Evolutionary conservation across 257 asterid species (phyloP), one percentile per base, ranked within the genome.

Genomic region (Lavandula angustifolia): DNA sequence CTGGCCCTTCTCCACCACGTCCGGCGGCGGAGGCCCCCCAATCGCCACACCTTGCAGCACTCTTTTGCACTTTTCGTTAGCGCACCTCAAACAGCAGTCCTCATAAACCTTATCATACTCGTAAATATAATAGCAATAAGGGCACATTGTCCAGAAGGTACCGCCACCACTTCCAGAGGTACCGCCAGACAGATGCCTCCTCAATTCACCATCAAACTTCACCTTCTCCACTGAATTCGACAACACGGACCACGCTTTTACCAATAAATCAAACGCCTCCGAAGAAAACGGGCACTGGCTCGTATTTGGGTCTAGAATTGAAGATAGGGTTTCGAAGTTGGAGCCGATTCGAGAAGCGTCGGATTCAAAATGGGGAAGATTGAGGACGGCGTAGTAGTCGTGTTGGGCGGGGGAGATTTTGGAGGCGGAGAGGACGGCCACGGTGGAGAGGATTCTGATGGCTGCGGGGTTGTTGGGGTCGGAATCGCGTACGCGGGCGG

Each of bases 81-180:
- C 68, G 68, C 94, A 88, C 79, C 76, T 80, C 80, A 88, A 5
- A 41, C 68, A 67, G 60, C 91, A 80, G 5, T 74, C 79, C 71
- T 67, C 71, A 41, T 60, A 86, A 69, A 44, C 69, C 16, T 46
- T 73, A 6, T 54, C 79, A 42, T 76, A 82, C 75, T 88, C 88
- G 40, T 80, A 84, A 10, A 79, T 74, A 58, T 68, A 71, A 40
- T 76, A 79, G 72, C 95, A 88, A 51, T 82, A 82, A 22, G 95
- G 87, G 70, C 95, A 88, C 54, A 75, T 59, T 2, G 95, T 84
- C 95, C 95, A 86, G 64, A 86, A 87, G 1, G 84, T 76, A n/a
- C 35, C 69, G 7, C 76, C 73, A 2, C 41, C 69, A 6, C 18
- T 37, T 35, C 60, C 58, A 3, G 46, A 13, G 10, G 74, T 29